Base-by-base conservation (phyloP, 2,329 filamentous ascomycete genomes). In the Coniella lustricola region DNA sequence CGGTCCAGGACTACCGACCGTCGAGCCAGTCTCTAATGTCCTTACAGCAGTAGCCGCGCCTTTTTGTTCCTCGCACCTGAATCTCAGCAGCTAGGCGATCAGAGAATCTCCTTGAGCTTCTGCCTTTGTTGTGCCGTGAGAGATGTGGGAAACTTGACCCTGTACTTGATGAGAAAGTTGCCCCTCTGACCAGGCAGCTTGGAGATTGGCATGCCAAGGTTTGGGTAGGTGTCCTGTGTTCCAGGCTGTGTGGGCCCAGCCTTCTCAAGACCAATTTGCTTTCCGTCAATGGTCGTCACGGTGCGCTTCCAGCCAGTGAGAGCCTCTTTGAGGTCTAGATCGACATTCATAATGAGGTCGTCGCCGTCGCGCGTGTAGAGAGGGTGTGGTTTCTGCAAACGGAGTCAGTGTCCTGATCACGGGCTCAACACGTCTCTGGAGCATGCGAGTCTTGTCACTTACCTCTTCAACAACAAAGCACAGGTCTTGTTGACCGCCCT, bases 401-500 rank as follows among this genome's bases (percentile, higher is more conserved):
- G 53, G 57, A 60, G 70, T 79, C 69, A 76, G 73, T 50, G 49
- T 36, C 3, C 10, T 12, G 25, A 34, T 14, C 8, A 4, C 40
- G 10, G 25, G 25, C 10, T 10, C 25, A 29, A 29, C 25, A 25
- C 8, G 32, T 16, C 14, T 31, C 16, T 16, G 9, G 13, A 18
- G 39, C 47, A 47, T 32, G n/a, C n/a, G n/a, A n/a, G 16, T 37
- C 29, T 9, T 39, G 46, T 31, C 32, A 62, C 83, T 74, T 79
- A 90, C 89, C 84, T 96, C 91, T 67, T 90, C 85, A 18, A 98
- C 80, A 50, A 98, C 85, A 60, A 98, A 95, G 65, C 96, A 90
- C 45, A 98, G 69, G 67, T 98, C 93, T 66, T 98, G 93, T 51
- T 90, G 87, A 13, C 91, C 91, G 36, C 93, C 93, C 62, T 97